phyloP scores from a whole-genome alignment of 73 alveolate genomes.

The Paramecium tetraurelia region DNA sequence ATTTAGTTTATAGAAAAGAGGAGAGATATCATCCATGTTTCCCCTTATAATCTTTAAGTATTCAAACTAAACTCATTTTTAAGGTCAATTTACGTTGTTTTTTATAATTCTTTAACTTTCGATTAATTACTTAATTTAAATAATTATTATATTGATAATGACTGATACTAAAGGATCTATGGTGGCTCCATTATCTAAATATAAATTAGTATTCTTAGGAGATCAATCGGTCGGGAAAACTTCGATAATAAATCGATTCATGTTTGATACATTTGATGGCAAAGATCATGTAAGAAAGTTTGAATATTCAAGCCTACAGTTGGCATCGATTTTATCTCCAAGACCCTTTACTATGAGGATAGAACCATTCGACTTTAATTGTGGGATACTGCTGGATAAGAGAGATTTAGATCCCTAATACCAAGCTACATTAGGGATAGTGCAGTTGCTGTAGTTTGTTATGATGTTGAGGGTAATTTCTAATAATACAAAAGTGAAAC shows the following conservation, averaged over 20 bases:
- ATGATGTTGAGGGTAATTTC: constrained; percentile 71
- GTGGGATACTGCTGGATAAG: constrained; percentile 87
- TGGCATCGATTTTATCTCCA: constrained; percentile 99
- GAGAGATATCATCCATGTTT: too few species aligned
- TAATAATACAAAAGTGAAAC: background rate
- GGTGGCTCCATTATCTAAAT: constrained; percentile 71
- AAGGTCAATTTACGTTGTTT: too few species aligned
- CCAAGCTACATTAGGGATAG: constrained; percentile 82
- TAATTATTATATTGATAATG: background rate
- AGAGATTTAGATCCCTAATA: constrained; percentile 73
- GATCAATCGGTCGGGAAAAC: constrained; percentile 86
- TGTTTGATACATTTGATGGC: constrained; percentile 82
- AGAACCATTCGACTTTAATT: constrained; percentile 77
- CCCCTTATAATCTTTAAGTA: background rate
- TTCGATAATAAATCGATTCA: constrained; percentile 74
- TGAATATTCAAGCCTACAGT: constrained; percentile 85
- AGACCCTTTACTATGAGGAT: constrained; percentile 95
- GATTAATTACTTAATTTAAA: background rate
- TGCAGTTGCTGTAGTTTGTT: constrained; percentile 82
- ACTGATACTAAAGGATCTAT: constrained; percentile 61
- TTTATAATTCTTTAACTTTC: background rate
- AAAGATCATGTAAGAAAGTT: constrained; percentile 67
- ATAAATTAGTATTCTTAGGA: constrained; percentile 80
- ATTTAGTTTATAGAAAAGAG: background rate
- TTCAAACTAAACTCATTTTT: too few species aligned